Conservation (phyloP, 305 asterid species). For the Solanum hybrid region DNA sequence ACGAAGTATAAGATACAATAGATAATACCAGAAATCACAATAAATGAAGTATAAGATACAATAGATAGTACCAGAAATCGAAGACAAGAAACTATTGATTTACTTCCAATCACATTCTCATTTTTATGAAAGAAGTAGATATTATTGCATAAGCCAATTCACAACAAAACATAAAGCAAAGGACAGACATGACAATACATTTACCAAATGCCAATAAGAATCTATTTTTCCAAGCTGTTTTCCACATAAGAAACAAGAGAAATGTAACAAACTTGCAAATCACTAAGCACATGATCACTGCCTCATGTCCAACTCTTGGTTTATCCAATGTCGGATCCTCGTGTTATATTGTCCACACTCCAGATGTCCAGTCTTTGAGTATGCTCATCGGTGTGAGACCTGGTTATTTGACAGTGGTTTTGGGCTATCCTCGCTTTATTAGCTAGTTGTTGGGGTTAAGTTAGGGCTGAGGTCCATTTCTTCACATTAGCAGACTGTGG, state of each 20-base stretch:
- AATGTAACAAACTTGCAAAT: not conserved
- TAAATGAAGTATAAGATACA: not conserved
- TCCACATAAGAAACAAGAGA: not conserved
- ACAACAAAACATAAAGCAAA: constrained; percentile 4
- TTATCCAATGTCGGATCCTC: not conserved
- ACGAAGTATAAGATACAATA: too few species aligned
- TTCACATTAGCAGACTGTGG: not conserved
- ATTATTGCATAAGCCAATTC: constrained; percentile 6
- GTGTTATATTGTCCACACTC: not conserved
- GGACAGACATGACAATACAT: not conserved
- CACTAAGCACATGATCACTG: not conserved
- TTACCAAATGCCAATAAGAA: constrained; percentile 8
- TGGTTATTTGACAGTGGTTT: not conserved
- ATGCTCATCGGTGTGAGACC: not conserved
- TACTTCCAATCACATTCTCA: not conserved
- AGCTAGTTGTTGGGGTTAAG: not conserved
- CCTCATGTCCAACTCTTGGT: not conserved
- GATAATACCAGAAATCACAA: too few species aligned
- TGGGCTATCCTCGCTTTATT: not conserved
- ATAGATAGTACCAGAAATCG: not conserved
- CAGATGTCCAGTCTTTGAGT: not conserved
- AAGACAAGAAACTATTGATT: not conserved
- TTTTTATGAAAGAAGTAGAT: not conserved
- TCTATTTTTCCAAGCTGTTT: not conserved
- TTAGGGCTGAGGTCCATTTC: not conserved